A percentile compares a stretch with the other conserved stretches of the same genome.
Evolutionary conservation across 352 stramenopile species (phyloP).

Genomic region (Pythium utonaiense): DNA sequence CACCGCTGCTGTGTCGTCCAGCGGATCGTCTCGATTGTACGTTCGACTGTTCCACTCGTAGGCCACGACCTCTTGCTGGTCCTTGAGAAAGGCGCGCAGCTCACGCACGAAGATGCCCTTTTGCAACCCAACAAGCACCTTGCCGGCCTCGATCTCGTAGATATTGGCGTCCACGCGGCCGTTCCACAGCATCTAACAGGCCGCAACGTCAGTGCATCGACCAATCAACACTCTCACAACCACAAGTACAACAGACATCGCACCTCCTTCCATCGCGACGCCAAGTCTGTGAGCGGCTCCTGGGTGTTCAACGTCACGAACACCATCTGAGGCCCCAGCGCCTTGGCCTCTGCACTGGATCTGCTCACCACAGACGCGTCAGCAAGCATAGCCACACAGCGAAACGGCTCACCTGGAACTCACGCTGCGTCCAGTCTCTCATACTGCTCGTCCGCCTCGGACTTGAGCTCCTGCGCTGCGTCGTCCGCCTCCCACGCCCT

Average conservation of each 20-base stretch:
- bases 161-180: conserved; percentile 64
- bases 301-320: conserved; percentile 58
- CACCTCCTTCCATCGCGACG: conserved; percentile 76
- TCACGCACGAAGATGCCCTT: conserved; percentile 50
- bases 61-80: conserved; percentile 47
- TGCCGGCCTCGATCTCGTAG: conserved; percentile 56
- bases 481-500: conserved; percentile 61
- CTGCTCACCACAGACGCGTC: conserved; percentile 19
- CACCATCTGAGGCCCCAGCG: conserved; percentile 71
- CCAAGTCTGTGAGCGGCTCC: conserved; percentile 38
- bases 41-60: conserved; percentile 66
- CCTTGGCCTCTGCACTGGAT: conserved; percentile 37
- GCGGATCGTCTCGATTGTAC: conserved; percentile 17
- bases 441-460: conserved; percentile 51
- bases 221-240: background rate
- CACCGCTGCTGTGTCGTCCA: too few species aligned
- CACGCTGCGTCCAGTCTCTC: conserved; percentile 39
- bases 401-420: too few species aligned
- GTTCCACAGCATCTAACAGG: conserved; percentile 65
- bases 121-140: conserved; percentile 63
- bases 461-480: conserved; percentile 36
- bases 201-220: background rate
- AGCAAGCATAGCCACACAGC: too few species aligned
- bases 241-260: background rate
- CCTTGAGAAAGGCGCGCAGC: conserved; percentile 44